Evolutionary conservation across 2,329 filamentous ascomycete genomes (phyloP), one percentile per base, ranked within the genome.

Genomic region (Mariannaea elegans): DNA sequence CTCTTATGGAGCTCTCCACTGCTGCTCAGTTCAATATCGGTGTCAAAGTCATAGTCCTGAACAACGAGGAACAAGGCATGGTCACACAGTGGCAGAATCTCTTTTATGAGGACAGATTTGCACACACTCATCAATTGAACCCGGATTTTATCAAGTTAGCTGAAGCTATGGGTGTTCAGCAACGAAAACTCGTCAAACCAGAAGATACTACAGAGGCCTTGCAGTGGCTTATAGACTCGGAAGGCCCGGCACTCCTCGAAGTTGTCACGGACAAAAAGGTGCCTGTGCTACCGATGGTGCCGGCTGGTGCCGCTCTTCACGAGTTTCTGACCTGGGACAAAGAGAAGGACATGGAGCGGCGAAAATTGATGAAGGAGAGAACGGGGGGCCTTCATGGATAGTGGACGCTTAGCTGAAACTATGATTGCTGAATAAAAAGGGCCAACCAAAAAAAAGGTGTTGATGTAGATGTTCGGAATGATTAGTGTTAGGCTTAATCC

Each of bases 31-130:
- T 98, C 83, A 92, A 95, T 80, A 97, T 98, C 75, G 94, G 92
- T 65, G 90, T 97, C 77, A 98, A 98, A 85, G 85, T 97, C 61
- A 93, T 98, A 68, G 84, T 98, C 16, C 78, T 99, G 56, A 98
- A 98, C 84, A 99, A 91, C 94, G 78, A 97, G 94, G 73, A 97
- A 79, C 94, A 97, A 80, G 94, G 94, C 53, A 98, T 97, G 94
- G 94, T 97, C 39, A 97, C 94, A 2, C 94, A 97, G 81, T 98
- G 94, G 94, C 94, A 98, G 80, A 94, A 92, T 70, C 87, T 98
- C 65, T 98, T 97, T 81, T 98, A 97, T 81, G 90, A 97, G 76
- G 93, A 97, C 74, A 88, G 94, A 68, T 97, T 88, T 71, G 85
- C 93, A 24, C 94, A 97, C 76, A 97, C 94, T 0, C 94, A 97